Conservation (phyloP, 2,329 filamentous ascomycete genomes). For the Penicillium sp. region DNA sequence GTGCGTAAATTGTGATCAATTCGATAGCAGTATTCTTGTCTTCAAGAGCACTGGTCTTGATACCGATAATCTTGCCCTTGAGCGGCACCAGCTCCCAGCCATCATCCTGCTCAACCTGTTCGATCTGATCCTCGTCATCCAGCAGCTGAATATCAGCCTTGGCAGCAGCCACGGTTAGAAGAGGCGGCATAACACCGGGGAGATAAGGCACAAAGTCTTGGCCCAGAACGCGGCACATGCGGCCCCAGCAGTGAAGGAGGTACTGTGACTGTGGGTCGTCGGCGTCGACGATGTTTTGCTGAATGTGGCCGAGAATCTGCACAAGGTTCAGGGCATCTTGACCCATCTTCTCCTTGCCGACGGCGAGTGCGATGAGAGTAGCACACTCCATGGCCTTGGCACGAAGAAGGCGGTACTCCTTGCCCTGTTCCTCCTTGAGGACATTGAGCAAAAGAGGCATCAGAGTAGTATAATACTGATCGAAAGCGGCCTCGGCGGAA, state of each 20-base stretch:
- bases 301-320: conserved; percentile 81
- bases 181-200: conserved; percentile 87
- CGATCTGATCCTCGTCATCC: conserved; percentile 91
- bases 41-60: conserved; percentile 93
- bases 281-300: conserved; percentile 79
- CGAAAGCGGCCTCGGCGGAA: conserved; percentile 90
- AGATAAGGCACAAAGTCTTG: conserved; percentile 91
- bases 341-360: conserved; percentile 89
- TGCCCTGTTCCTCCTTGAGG: conserved; percentile 83
- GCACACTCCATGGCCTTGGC: conserved; percentile 99
- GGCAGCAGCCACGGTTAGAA: conserved; percentile 85
- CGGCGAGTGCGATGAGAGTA: conserved; percentile 87
- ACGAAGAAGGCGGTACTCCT: conserved; percentile 84
- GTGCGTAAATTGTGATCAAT: conserved; percentile 93
- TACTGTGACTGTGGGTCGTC: conserved; percentile 97
- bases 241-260: conserved; percentile 97
- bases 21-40: conserved; percentile 99
- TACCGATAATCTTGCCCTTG: conserved; percentile 97
- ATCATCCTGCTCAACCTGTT: conserved; percentile 88
- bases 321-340: conserved; percentile 84
- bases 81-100: conserved; percentile 97
- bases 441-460: conserved; percentile 95
- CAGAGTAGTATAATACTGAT: conserved; percentile 90
- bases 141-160: conserved; percentile 97
- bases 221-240: conserved; percentile 94